Evolutionary conservation across 1,284 basidiomycete genomes (phyloP), one percentile per base, ranked within the genome.

Genomic region (Leccinum pachyderme): DNA sequence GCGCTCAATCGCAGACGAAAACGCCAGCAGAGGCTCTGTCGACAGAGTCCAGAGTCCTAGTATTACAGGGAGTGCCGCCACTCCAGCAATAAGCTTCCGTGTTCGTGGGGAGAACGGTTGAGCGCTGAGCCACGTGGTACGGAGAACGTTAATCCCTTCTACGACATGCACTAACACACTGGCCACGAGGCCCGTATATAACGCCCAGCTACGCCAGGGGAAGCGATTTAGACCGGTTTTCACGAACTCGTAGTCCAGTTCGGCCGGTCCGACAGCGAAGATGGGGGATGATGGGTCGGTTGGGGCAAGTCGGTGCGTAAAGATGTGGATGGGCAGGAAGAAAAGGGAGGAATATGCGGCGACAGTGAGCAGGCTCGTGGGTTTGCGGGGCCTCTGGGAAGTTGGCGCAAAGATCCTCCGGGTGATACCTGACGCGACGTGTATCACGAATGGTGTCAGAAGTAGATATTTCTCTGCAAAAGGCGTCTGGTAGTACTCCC

Each of bases 171-270:
- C 61, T 1, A 77, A 71, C 0, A 80, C 76, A 25, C 76, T 75
- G 5, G 68, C 69, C 1, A 84, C 76, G 12, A 92, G 77, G 0
- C 78, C 81, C 2, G 72, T 63, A 61, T 91, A 91, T 50, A 87
- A 67, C 2, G 81, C 52, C 78, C 79, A 82, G 57, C 78, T 85
- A 11, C 80, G 73, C 67, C 73, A 69, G 0, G 88, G 88, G 79
- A 84, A 90, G 18, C 59, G 71, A 6, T 76, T 72, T 45, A 91
- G 67, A 0, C 80, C 85, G 5, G 78, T 75, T 67, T 91, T 88
- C 52, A 90, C 86, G 65, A 84, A 89, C 57, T 89, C 85, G 64
- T 79, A 89, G 70, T 90, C 85, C 39, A 91, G 77, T 61, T 91
- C 87, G 0, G 81, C 72, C 0, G 88, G 87, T 27, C 85, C 81